Base-by-base conservation (phyloP, 768 basidiomycete species). In the Suillus luteus region DNA sequence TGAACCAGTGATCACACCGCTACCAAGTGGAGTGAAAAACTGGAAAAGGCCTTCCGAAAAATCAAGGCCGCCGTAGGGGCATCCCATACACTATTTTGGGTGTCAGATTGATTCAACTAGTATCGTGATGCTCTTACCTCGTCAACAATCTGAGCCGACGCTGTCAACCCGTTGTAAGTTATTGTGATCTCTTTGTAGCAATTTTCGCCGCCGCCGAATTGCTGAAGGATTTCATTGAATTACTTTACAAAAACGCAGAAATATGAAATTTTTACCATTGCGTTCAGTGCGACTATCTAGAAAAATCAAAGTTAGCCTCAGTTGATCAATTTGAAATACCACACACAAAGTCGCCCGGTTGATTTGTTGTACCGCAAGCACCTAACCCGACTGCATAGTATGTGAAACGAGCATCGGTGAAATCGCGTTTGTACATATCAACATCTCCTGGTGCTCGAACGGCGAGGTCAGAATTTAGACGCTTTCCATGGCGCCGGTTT, bases 151-250 rank as follows among this genome's bases (percentile, higher is more conserved):
- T 78, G 80, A 8, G 92, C 92, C 44, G 69, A 69, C 0, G 83
- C 73, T 5, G 83, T 78, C 73, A 85, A 85, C 55, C 91, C 91
- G 46, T 80, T 78, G 71, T 77, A 83, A 2, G 78, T 77, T 68
- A 94, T 87, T 27, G 82, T 85, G 68, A 94, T 87, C 61, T 63
- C 74, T 76, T 88, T 77, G 73, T 77, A 84, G 70, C 92, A 93
- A 66, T 84, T 76, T 59, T 77, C 69, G n/a, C 81, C 81, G 44
- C 73, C 67, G 38, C 76, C 80, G 75, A 75, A 91, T 83, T 89
- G 85, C 86, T 88, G 70, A 62, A 58, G 59, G 61, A n/a, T 55
- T 44, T 48, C 5, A 57, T 40, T 40, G 24, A 40, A 11, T 9
- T 24, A 5, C 55, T 27, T 17, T 6, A 38, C 15, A 40, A 57